phyloP scores from a whole-genome alignment of 441 rosid species.

The Gossypium schwendimanii region DNA sequence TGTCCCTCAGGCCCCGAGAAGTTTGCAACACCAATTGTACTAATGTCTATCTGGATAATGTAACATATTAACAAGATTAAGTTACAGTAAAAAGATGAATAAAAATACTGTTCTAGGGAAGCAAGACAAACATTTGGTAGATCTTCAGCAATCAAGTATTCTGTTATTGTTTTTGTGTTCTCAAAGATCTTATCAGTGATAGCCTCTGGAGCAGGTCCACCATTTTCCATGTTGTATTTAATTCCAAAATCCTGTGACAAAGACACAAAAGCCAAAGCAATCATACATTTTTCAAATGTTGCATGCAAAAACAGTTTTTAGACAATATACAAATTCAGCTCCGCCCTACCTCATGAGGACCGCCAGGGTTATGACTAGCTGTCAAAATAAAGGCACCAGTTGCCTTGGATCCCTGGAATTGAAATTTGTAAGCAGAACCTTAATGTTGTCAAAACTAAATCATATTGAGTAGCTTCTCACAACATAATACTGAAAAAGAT shows the following conservation, averaged over 20 bases:
- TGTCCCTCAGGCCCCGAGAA: conserved; percentile 78
- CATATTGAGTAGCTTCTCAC: background rate
- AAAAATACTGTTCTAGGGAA: conserved; percentile 13
- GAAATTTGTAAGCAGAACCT: conserved; percentile 20
- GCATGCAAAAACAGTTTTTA: background rate
- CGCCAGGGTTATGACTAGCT: conserved; percentile 99
- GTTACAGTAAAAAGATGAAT: background rate
- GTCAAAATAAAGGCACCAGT: conserved; percentile 92
- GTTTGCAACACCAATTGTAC: conserved; percentile 47
- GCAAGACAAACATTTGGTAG: conserved; percentile 59
- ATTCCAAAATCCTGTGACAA: conserved; percentile 84
- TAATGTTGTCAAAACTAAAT: conserved; percentile 4
- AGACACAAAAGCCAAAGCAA: conserved; percentile 4
- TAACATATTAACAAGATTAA: background rate
- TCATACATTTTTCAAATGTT: background rate
- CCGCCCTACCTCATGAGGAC: conserved; percentile 76
- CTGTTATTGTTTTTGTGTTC: conserved; percentile 80
- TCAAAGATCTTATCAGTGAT: conserved; percentile 90
- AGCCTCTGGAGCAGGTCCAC: conserved; percentile 98
- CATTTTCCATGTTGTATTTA: conserved; percentile 99
- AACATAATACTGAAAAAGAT: background rate
- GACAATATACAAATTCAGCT: conserved; percentile 1
- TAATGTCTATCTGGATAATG: conserved; percentile 65
- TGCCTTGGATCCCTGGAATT: conserved; percentile 81
- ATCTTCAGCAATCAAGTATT: conserved; percentile 68